phyloP scores from a whole-genome alignment of 1,284 basidiomycete genomes.

The Ceratobasidium sp. region DNA sequence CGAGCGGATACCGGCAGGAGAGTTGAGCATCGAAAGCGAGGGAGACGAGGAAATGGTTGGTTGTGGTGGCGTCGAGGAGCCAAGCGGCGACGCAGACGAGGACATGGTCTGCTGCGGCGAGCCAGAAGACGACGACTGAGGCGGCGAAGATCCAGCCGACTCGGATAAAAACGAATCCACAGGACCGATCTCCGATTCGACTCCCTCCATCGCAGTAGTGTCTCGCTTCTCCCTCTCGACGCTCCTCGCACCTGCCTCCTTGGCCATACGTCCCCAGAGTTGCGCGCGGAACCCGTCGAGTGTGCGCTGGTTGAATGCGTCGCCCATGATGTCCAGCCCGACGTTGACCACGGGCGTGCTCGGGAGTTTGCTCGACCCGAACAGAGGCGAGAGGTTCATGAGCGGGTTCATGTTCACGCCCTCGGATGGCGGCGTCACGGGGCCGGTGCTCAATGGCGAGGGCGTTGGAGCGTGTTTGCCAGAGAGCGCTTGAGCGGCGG shows the following conservation, averaged over 20 bases:
- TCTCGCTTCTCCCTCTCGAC: slow-evolving; percentile 2
- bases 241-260: slow-evolving; percentile 40
- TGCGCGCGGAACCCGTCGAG: slow-evolving; percentile 35
- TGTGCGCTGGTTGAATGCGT: slow-evolving; percentile 38
- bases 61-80: slow-evolving; percentile 6
- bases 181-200: background rate
- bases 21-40: slow-evolving; percentile 39
- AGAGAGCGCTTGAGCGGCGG: slow-evolving; percentile 48
- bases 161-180: background rate
- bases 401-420: slow-evolving; percentile 87
- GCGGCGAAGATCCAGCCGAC: background rate
- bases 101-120: slow-evolving; percentile 2
- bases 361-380: slow-evolving; percentile 13
- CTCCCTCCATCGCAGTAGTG: slow-evolving; percentile 9
- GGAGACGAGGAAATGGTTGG: slow-evolving; percentile 34
- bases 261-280: slow-evolving; percentile 42
- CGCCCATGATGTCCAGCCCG: slow-evolving; percentile 25
- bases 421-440: slow-evolving; percentile 9
- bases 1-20: slow-evolving; percentile 14
- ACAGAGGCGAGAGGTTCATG: slow-evolving; percentile 60
- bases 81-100: slow-evolving; percentile 6
- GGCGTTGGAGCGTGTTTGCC: slow-evolving; percentile 23
- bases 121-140: background rate
- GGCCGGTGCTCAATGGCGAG: slow-evolving; percentile 32
- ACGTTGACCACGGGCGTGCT: slow-evolving; percentile 17